Conservation (phyloP, 768 basidiomycete genomes). For the Coprinopsis cinerea region DNA sequence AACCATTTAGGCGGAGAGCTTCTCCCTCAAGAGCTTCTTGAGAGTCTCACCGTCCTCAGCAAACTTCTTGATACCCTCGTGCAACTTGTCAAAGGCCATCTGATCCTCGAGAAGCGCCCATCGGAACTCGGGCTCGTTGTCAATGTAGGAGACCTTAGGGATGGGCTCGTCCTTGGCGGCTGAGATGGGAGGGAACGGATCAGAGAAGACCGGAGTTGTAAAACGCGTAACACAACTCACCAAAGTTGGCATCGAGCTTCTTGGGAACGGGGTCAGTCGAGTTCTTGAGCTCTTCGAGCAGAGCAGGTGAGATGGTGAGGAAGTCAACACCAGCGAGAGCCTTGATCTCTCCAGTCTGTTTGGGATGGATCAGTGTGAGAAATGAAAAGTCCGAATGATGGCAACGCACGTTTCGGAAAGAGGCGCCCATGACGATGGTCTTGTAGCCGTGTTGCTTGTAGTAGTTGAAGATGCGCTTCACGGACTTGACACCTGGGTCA, state of each 20-base stretch:
- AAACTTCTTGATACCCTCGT: slow-evolving; percentile 98
- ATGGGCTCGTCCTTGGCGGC: slow-evolving; percentile 42
- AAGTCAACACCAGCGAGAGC: slow-evolving; percentile 95
- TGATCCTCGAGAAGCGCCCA: slow-evolving; percentile 88
- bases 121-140: slow-evolving; percentile 95
- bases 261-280: slow-evolving; percentile 74
- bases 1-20: slow-evolving; percentile 43
- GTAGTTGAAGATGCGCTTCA: slow-evolving; percentile 97
- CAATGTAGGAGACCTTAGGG: slow-evolving; percentile 76
- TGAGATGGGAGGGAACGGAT: slow-evolving; percentile 2
- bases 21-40: slow-evolving; percentile 73
- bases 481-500: slow-evolving; percentile 94
- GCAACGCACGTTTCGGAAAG: slow-evolving; percentile 88
- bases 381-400: background rate
- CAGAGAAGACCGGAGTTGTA: slow-evolving; percentile 6
- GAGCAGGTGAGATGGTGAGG: slow-evolving; percentile 87
- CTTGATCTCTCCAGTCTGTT: slow-evolving; percentile 84
- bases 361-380: slow-evolving; percentile 2
- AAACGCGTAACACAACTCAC: slow-evolving; percentile 32
- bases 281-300: slow-evolving; percentile 91
- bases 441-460: slow-evolving; percentile 99
- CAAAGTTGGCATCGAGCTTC: slow-evolving; percentile 65
- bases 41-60: slow-evolving; percentile 91
- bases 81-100: slow-evolving; percentile 99
- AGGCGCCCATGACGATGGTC: slow-evolving; percentile 99